Evolutionary conservation across 148 eudicot genomes (phyloP).

Genomic region (Fagopyrum homotropicum): DNA sequence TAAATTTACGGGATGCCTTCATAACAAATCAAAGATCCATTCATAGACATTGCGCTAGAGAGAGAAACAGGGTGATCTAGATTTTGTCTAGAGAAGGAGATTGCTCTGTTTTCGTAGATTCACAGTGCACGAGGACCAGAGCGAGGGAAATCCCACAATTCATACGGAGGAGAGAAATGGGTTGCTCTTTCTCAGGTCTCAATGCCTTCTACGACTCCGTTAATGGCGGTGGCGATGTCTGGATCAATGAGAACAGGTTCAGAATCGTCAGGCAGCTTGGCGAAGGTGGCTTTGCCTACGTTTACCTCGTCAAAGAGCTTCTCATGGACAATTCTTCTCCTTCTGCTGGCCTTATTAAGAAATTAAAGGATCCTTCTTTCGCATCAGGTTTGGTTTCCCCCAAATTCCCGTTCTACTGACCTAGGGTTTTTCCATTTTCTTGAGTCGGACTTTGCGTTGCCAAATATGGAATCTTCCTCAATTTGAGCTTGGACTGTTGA

Average conservation of each 20-base stretch:
- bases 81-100: neutral
- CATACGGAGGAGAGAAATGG: constrained; percentile 36
- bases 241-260: constrained; percentile 95
- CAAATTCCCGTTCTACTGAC: neutral
- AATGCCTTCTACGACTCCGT: constrained; percentile 82
- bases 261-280: constrained; percentile 73
- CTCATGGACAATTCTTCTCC: constrained; percentile 38
- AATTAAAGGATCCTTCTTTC: constrained; percentile 73
- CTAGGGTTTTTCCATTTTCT: neutral
- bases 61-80: neutral
- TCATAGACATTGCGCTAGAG: neutral
- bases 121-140: too few species aligned
- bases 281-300: constrained; percentile 92
- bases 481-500: neutral
- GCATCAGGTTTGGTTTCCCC: constrained; percentile 46
- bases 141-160: neutral
- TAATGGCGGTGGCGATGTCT: constrained; percentile 83
- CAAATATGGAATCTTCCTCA: neutral
- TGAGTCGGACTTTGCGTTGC: neutral
- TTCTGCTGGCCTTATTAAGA: constrained; percentile 44
- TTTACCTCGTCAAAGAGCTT: constrained; percentile 84
- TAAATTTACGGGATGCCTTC: neutral
- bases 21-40: neutral
- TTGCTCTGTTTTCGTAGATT: neutral
- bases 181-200: constrained; percentile 90